These are phyloP conservation scores for Nidularia sp. DNA, from an alignment of 768 basidiomycete genomes.

Conservation along the genomic window DNA sequence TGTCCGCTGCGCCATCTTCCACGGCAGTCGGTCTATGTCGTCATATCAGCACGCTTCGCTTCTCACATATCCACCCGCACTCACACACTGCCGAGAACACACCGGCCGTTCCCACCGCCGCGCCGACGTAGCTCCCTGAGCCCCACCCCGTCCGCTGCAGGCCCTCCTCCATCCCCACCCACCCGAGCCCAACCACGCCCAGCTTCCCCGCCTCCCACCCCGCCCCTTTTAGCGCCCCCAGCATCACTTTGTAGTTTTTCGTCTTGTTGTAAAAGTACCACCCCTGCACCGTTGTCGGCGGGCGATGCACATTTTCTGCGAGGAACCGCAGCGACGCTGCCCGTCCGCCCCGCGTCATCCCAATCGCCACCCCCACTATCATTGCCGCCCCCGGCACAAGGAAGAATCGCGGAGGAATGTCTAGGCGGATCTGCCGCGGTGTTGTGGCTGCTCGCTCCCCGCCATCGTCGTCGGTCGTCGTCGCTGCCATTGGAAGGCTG, in stretches of 20 bases:
- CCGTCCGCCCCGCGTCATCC: constrained; percentile 70
- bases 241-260: constrained; percentile 85
- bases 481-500: background rate
- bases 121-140: constrained; percentile 47
- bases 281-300: constrained; percentile 80
- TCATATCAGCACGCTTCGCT: background rate
- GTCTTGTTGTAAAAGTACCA: constrained; percentile 98
- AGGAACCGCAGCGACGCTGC: constrained; percentile 74
- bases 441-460: background rate
- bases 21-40: constrained; percentile 53
- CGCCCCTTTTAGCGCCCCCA: constrained; percentile 67
- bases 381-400: constrained; percentile 59
- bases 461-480: background rate
- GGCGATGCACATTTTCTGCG: constrained; percentile 89
- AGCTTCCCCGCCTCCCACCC: constrained; percentile 53
- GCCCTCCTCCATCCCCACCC: constrained; percentile 41
- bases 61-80: constrained; percentile 12
- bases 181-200: constrained; percentile 30
- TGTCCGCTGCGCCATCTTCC: constrained; percentile 43
- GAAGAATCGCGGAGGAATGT: constrained; percentile 55
- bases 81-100: constrained; percentile 53
- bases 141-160: constrained; percentile 31
- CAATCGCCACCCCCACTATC: constrained; percentile 60
- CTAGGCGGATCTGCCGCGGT: constrained; percentile 24
- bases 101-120: constrained; percentile 59